Evolutionary conservation across 2,329 filamentous ascomycete species (phyloP).

Genomic region (Aplosporella prunicola): DNA sequence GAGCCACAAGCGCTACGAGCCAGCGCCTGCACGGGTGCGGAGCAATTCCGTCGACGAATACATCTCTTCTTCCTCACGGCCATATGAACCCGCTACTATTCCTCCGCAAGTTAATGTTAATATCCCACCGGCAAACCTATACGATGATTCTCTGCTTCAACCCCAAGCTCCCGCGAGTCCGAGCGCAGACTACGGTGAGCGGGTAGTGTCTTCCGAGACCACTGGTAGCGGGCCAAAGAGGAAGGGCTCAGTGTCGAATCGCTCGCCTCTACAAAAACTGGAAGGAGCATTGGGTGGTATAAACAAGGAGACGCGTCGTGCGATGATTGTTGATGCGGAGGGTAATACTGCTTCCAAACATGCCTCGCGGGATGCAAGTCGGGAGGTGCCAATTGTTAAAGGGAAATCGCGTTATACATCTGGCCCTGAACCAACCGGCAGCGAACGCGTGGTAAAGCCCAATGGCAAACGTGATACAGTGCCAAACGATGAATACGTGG

Average conservation of each 20-base stretch:
- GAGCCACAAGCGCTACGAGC: constrained; percentile 9
- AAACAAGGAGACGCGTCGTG: constrained; percentile 91
- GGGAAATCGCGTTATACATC: constrained; percentile 2
- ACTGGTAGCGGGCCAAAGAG: constrained; percentile 14
- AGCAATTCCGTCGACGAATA: too few species aligned
- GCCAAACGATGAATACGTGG: constrained; percentile 4
- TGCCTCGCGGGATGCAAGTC: constrained; percentile 14
- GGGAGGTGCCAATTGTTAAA: too few species aligned
- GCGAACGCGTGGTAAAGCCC: too few species aligned
- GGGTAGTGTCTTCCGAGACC: constrained; percentile 16
- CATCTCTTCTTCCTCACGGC: too few species aligned
- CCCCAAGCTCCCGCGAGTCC: neutral
- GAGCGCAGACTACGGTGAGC: constrained; percentile 8
- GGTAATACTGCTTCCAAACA: constrained; percentile 56
- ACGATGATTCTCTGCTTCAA: constrained; percentile 2
- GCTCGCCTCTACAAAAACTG: constrained; percentile 86
- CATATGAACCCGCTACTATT: too few species aligned
- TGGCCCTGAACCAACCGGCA: too few species aligned
- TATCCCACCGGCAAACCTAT: constrained; percentile 25
- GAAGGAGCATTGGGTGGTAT: constrained; percentile 86
- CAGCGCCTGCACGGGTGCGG: constrained; percentile 6
- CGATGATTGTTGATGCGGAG: constrained; percentile 75
- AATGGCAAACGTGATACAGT: constrained; percentile 1
- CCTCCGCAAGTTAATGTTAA: too few species aligned
- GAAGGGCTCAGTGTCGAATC: constrained; percentile 59